Evolutionary conservation across 2,329 filamentous ascomycete species (phyloP).

Genomic region (Diaporthe capsici): DNA sequence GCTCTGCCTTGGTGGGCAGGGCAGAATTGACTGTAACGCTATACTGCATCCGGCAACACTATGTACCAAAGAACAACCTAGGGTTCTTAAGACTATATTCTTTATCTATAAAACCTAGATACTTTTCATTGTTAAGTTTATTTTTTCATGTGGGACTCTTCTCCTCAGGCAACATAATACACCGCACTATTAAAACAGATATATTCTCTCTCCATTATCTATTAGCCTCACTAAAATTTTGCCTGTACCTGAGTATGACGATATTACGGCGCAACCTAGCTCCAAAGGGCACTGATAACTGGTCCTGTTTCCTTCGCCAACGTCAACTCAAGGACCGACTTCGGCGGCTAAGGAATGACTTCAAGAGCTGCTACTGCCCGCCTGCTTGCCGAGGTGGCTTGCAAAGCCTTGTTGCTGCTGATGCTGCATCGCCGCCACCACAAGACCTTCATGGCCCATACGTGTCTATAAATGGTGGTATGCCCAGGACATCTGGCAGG

Average conservation of each 20-base stretch:
- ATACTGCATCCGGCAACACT: too few relatives aligned
- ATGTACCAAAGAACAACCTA: too few relatives aligned
- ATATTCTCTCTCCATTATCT: not conserved
- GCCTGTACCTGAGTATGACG: not conserved
- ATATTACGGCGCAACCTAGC: not conserved
- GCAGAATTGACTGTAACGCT: too few relatives aligned
- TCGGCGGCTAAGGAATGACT: not conserved
- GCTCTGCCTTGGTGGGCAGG: too few relatives aligned
- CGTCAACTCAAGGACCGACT: not conserved
- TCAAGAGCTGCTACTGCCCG: conserved; percentile 1
- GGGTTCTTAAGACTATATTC: too few relatives aligned
- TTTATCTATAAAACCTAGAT: too few relatives aligned
- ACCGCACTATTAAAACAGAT: too few relatives aligned
- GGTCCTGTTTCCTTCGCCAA: conserved; percentile 1
- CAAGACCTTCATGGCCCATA: not conserved
- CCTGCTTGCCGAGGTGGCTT: not conserved
- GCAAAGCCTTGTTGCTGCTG: not conserved
- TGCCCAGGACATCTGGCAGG: not conserved
- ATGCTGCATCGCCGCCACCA: not conserved
- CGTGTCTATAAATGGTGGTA: not conserved
- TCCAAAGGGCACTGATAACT: not conserved
- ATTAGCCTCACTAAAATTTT: too few relatives aligned
- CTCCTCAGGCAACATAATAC: too few relatives aligned
- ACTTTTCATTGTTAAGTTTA: too few relatives aligned
- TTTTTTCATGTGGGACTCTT: too few relatives aligned